phyloP scores from a whole-genome alignment of 257 asterid species.

The Apocynum venetum region DNA sequence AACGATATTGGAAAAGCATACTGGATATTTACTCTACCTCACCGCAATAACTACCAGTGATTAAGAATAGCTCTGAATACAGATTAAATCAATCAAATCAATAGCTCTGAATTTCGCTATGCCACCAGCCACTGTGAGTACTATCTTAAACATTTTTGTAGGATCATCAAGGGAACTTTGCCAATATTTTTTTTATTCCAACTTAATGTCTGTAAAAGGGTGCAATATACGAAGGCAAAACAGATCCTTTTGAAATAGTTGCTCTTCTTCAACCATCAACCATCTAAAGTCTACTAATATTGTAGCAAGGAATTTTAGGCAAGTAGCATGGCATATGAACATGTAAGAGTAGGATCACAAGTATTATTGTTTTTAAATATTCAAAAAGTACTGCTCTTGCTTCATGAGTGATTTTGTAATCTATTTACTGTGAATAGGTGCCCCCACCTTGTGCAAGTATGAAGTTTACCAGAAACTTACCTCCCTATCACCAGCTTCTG shows the following conservation, averaged over 20 bases:
- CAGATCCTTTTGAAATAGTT: not conserved
- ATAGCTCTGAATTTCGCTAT: too few species aligned
- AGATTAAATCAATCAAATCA: not conserved
- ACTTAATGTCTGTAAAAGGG: not conserved
- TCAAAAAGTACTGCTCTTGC: not conserved
- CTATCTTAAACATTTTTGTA: not conserved
- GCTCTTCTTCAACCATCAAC: not conserved
- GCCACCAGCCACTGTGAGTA: too few species aligned
- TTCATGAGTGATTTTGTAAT: not conserved
- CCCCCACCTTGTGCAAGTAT: not conserved
- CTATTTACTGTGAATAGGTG: not conserved
- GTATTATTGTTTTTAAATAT: not conserved
- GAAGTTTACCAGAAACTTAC: slow-evolving; percentile 9
- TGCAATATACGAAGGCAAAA: not conserved
- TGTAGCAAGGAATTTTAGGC: not conserved
- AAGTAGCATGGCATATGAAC: not conserved
- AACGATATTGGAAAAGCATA: not conserved
- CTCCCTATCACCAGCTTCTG: slow-evolving; percentile 13
- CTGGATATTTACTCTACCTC: too few species aligned
- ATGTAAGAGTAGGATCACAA: not conserved
- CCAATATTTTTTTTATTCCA: not conserved
- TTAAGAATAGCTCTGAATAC: not conserved
- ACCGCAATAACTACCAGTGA: too few species aligned
- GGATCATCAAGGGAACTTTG: not conserved
- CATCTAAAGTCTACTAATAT: not conserved